Conservation (phyloP, 2,329 filamentous ascomycete species). For the Elsinoe perseae region DNA sequence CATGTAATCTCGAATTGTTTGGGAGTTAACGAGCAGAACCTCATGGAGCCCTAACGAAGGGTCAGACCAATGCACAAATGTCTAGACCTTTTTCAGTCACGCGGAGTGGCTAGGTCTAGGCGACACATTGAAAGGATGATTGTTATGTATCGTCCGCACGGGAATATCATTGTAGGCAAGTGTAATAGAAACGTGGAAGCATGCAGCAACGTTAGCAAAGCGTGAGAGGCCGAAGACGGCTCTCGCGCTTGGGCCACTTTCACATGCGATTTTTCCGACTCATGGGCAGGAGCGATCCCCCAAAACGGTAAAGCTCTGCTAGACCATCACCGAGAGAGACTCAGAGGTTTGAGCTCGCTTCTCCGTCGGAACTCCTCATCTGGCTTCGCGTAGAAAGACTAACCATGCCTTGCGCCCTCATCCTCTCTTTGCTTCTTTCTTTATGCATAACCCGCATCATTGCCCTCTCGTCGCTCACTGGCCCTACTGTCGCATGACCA, state of each 20-base stretch:
- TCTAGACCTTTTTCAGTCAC: too few species aligned
- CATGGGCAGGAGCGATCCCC: not conserved
- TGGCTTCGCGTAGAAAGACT: not conserved
- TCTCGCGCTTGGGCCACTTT: not conserved
- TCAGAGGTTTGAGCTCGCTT: not conserved
- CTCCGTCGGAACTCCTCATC: conserved; percentile 5
- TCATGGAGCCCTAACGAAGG: too few species aligned
- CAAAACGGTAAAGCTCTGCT: not conserved
- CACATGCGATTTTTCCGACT: not conserved
- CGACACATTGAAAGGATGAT: too few species aligned
- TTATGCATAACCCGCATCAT: not conserved
- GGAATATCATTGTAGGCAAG: not conserved
- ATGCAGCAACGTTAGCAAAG: not conserved
- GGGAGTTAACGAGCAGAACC: too few species aligned
- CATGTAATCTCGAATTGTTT: too few species aligned
- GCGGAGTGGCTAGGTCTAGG: too few species aligned
- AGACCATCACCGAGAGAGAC: not conserved
- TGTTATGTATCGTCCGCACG: too few species aligned
- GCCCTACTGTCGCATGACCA: not conserved
- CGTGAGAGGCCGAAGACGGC: not conserved
- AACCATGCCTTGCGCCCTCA: not conserved
- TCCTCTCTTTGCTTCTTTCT: not conserved
- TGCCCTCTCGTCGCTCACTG: not conserved
- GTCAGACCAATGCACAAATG: too few species aligned
- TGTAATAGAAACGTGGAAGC: not conserved